phyloP scores from a whole-genome alignment of 257 asterid genomes.

The Ligustrum vulgare region DNA sequence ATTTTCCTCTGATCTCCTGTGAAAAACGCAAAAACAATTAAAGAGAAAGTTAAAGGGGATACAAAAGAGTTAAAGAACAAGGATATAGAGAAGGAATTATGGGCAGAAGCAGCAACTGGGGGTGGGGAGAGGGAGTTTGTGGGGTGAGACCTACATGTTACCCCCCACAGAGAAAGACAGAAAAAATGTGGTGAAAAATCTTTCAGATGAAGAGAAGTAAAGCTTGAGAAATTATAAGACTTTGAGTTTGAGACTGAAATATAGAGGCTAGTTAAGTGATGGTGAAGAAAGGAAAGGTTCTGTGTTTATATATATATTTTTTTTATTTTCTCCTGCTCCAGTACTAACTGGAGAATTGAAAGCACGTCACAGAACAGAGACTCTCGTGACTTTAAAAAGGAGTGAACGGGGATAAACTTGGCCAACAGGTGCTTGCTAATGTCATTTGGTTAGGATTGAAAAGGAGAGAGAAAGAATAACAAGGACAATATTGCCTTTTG shows the following conservation, averaged over 20 bases:
- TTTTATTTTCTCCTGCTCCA: conserved; percentile 52
- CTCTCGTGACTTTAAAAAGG: conserved; percentile 84
- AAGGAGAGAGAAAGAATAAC: conserved; percentile 40
- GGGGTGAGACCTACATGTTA: conserved; percentile 65
- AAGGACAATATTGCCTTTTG: conserved; percentile 47
- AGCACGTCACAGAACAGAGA: conserved; percentile 40
- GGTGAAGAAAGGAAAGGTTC: conserved; percentile 62
- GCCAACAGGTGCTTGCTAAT: conserved; percentile 24
- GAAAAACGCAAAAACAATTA: conserved; percentile 8
- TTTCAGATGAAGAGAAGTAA: conserved; percentile 34
- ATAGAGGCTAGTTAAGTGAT: conserved; percentile 57
- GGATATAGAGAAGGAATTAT: conserved; percentile 18
- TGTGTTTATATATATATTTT: conserved; percentile 35
- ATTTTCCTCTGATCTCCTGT: conserved; percentile 82
- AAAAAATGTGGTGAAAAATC: conserved; percentile 20
- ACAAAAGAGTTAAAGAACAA: background rate
- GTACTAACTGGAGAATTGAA: conserved; percentile 44
- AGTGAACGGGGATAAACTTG: conserved; percentile 25
- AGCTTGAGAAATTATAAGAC: conserved; percentile 50
- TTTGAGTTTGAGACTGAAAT: conserved; percentile 67
- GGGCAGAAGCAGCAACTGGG: background rate
- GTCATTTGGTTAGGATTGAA: conserved; percentile 43
- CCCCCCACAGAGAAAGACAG: conserved; percentile 70
- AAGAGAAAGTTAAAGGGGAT: background rate
- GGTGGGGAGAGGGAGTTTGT: conserved; percentile 20